Evolutionary conservation across 148 eudicot genomes (phyloP).

Genomic region (Simmondsia chinensis): DNA sequence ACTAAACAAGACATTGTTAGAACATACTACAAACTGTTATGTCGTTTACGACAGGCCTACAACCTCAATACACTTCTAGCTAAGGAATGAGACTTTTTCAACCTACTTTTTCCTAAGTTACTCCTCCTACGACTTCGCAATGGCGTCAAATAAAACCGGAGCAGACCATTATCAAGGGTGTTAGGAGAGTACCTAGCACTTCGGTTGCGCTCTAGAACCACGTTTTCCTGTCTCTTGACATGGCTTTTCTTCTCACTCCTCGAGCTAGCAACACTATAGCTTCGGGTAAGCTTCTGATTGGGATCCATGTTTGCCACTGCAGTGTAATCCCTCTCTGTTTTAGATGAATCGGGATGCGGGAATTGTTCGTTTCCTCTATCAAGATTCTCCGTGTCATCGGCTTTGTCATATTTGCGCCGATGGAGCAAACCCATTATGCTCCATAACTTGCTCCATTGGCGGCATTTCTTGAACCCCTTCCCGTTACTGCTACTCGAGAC

Average conservation of each 20-base stretch:
- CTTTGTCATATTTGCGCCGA: slow-evolving; percentile 23
- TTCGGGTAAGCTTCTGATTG: slow-evolving; percentile 24
- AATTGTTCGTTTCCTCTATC: slow-evolving; percentile 5
- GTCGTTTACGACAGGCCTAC: slow-evolving; percentile 27
- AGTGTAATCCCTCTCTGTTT: slow-evolving; percentile 12
- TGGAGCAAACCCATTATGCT: slow-evolving; percentile 43
- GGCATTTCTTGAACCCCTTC: slow-evolving; percentile 34
- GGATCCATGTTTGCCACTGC: slow-evolving; percentile 8
- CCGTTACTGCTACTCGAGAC: slow-evolving; percentile 19
- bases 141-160: slow-evolving; percentile 73
- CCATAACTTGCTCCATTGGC: slow-evolving; percentile 57
- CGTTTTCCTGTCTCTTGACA: slow-evolving; percentile 22
- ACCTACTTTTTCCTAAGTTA: slow-evolving; percentile 42
- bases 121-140: slow-evolving; percentile 51
- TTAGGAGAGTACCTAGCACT: slow-evolving; percentile 38
- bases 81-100: slow-evolving; percentile 37
- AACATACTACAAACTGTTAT: too few species aligned
- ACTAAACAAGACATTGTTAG: too few species aligned
- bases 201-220: slow-evolving; percentile 29
- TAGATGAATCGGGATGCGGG: slow-evolving; percentile 11
- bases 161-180: slow-evolving; percentile 38
- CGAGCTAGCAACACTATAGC: slow-evolving; percentile 29
- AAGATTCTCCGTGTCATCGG: slow-evolving; percentile 12
- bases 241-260: slow-evolving; percentile 18
- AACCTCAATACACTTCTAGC: slow-evolving; percentile 34